phyloP scores from a whole-genome alignment of 441 rosid species.

The Manihot esculenta region DNA sequence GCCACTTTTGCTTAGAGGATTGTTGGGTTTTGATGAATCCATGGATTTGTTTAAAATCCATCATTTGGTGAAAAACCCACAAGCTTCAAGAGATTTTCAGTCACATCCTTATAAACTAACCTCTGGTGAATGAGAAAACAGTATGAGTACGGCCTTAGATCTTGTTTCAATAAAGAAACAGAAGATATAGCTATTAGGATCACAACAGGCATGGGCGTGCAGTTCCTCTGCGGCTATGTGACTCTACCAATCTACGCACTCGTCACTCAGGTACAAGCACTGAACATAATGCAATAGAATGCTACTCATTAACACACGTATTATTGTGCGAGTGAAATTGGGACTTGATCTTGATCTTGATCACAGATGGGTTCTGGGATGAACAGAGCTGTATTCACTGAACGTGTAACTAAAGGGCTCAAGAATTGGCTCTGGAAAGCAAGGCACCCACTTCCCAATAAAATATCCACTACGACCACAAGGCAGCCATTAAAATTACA shows the following conservation, averaged over 20 bases:
- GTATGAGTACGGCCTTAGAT: conserved; percentile 24
- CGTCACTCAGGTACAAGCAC: conserved; percentile 20
- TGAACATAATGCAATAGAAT: neutral
- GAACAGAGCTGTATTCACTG: conserved; percentile 22
- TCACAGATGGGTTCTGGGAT: conserved; percentile 31
- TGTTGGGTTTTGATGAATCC: too few species aligned
- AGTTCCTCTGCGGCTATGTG: conserved; percentile 30
- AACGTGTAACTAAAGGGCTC: conserved; percentile 18
- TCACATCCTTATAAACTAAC: too few species aligned
- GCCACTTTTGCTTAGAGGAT: too few species aligned
- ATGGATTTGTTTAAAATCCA: too few species aligned
- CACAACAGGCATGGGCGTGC: conserved; percentile 17
- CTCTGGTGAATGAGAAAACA: conserved; percentile 1
- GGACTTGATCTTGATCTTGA: neutral
- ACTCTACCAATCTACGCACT: conserved; percentile 26
- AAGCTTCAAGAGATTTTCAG: neutral
- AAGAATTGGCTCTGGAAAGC: conserved; percentile 28
- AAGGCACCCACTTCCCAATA: conserved; percentile 13
- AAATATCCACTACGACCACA: neutral
- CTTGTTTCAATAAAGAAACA: conserved; percentile 25
- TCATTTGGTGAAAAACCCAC: too few species aligned
- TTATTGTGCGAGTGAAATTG: neutral
- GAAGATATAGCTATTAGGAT: conserved; percentile 19
- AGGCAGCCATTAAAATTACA: neutral
- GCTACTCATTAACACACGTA: too few species aligned